Evolutionary conservation across 345 rosid species (phyloP), one percentile per base, ranked within the genome.

Genomic region (Eucalyptus fibrosa): DNA sequence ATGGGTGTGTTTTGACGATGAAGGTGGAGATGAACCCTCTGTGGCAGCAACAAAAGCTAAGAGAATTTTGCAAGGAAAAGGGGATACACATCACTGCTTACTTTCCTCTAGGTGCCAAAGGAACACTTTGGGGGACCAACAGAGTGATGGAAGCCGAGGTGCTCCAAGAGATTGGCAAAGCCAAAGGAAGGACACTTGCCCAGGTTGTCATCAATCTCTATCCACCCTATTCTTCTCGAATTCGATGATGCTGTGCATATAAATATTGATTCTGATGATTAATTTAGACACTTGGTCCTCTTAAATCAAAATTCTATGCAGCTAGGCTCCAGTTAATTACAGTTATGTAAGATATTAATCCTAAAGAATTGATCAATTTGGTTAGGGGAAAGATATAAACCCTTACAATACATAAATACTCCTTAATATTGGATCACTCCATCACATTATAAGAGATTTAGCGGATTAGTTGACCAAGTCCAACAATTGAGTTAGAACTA

Each of bases 21-120:
- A 21, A 93, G 94, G 95, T 93, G 53, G 94, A 94, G 91, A 87
- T 94, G 88, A 91, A 89, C 53, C 90, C 91, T 7, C 3, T 82
- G 3, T 94, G 95, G 94, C 93, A 87, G 83, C 95, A 94, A 83
- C 89, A 88, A 65, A 89, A 91, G 83, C 44, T 93, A 40, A 90
- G 90, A 37, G 88, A 88, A 12, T 90, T 89, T 18, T 93, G 94
- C n/a, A 50, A 90, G 72, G 87, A 83, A 23, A 92, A 91, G 40
- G 91, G 93, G 4, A 89, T 94, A 11, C 89, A 81, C 10, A 55
- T 94, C 18, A 87, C 86, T 10, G 95, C 94, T 2, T 94, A 87
- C 49, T 92, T 93, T 50, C 92, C 93, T 0, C 32, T 93, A 32
- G 94, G 93, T 55, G 92, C 90, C 62, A 92, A 85, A 14, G 94